Percentiles rank a stretch among this genome's conserved stretches.
phyloP scores from a whole-genome alignment of 1,284 basidiomycete species.

The Pholiota adiposa region DNA sequence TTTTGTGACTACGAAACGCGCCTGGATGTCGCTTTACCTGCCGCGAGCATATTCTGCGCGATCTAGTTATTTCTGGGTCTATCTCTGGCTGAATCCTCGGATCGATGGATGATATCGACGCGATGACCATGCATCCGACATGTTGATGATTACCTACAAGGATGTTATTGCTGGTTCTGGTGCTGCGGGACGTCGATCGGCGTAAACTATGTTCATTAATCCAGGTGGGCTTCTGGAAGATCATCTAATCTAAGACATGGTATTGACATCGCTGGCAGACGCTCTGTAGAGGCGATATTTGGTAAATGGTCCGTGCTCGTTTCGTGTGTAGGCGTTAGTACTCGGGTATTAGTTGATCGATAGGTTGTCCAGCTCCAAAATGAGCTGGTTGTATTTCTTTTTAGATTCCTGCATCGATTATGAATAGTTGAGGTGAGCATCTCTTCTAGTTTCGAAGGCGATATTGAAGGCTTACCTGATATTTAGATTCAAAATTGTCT shows the following conservation, averaged over 20 bases:
- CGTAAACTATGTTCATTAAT: not conserved
- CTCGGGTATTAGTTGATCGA: slow-evolving; percentile 19
- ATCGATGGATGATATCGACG: slow-evolving; percentile 1
- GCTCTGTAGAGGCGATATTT: not conserved
- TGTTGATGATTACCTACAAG: not conserved
- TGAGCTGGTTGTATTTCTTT: slow-evolving; percentile 26
- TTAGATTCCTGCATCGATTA: slow-evolving; percentile 23
- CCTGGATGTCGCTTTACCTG: not conserved
- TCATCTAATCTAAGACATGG: not conserved
- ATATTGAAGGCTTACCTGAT: slow-evolving; percentile 25
- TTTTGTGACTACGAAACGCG: not conserved
- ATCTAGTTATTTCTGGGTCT: not conserved
- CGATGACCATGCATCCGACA: not conserved
- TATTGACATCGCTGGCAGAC: not conserved
- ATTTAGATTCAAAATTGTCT: slow-evolving; percentile 29
- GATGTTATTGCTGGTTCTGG: not conserved
- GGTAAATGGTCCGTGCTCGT: not conserved
- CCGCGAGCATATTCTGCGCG: no score
- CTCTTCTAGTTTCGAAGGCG: not conserved
- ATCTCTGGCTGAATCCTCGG: slow-evolving; percentile 3
- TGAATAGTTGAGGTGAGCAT: not conserved
- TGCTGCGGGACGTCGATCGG: not conserved
- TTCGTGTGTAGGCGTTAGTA: not conserved
- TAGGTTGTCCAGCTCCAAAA: slow-evolving; percentile 28
- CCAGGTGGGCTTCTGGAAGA: not conserved